Percentiles rank a stretch among this genome's conserved stretches.
Conservation (phyloP, 2,329 filamentous ascomycete genomes). For the Penicillium sp. region DNA sequence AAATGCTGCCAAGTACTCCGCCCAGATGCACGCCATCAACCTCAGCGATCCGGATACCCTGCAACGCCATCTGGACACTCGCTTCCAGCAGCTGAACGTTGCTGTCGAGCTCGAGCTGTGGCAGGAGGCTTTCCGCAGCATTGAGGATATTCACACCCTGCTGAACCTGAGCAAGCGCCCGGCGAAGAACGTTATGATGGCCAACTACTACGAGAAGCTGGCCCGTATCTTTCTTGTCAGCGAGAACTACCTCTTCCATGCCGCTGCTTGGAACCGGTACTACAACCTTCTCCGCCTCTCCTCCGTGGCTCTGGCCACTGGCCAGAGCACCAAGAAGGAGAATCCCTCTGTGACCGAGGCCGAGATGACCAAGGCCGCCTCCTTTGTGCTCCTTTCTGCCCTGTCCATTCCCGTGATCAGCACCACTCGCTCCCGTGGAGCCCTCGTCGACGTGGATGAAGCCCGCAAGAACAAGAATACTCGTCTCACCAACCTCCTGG, state of each 20-base stretch:
- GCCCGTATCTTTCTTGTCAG: constrained; percentile 98
- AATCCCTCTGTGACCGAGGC: constrained; percentile 86
- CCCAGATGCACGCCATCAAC: constrained; percentile 99
- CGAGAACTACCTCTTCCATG: constrained; percentile 99
- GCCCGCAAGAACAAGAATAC: constrained; percentile 99
- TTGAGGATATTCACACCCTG: constrained; percentile 97
- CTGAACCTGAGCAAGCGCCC: constrained; percentile 97
- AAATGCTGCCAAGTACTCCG: constrained; percentile 97
- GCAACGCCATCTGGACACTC: constrained; percentile 94
- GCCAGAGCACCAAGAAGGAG: constrained; percentile 88
- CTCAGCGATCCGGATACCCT: constrained; percentile 95
- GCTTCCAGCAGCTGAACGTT: constrained; percentile 97
- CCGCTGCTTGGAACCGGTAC: constrained; percentile 94
- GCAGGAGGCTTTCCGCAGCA: constrained; percentile 99
- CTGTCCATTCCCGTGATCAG: constrained; percentile 99
- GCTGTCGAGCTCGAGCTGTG: constrained; percentile 96
- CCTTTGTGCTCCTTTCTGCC: constrained; percentile 90
- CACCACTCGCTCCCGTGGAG: constrained; percentile 91
- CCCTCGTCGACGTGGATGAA: constrained; percentile 94
- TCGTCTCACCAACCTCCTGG: constrained; percentile 89
- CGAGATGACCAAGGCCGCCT: constrained; percentile 90
- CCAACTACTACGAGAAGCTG: constrained; percentile 99
- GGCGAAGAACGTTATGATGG: constrained; percentile 99
- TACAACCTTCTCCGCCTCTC: constrained; percentile 95
- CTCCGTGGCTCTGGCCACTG: constrained; percentile 73